Conservation (phyloP, 176 grass and related monocot genomes). For the Raddia guianensis region DNA sequence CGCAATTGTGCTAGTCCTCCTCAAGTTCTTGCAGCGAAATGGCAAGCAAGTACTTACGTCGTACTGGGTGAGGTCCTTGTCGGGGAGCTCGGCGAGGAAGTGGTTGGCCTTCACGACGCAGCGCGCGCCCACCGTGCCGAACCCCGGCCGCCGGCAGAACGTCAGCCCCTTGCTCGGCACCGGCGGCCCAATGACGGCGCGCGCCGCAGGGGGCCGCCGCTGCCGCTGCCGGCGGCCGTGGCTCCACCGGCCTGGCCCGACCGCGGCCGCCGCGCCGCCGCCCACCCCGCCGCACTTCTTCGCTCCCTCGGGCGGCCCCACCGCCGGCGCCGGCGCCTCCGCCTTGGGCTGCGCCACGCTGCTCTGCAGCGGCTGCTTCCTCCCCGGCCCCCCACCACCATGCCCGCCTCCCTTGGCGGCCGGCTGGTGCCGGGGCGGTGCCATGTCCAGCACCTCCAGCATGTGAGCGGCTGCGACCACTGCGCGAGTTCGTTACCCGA, state of each 20-base stretch:
- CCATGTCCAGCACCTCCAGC: slow-evolving; percentile 68
- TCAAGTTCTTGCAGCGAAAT: background rate
- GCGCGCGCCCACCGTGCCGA: slow-evolving; percentile 71
- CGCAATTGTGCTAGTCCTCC: slow-evolving; percentile 18
- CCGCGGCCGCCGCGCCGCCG: slow-evolving; percentile 65
- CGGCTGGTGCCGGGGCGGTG: slow-evolving; percentile 35
- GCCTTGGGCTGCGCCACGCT: slow-evolving; percentile 77
- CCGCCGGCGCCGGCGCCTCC: slow-evolving; percentile 15
- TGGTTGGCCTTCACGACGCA: slow-evolving; percentile 95
- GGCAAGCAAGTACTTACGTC: slow-evolving; percentile 52
- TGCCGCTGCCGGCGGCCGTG: background rate
- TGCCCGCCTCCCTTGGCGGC: background rate
- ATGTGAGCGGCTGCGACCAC: slow-evolving; percentile 38
- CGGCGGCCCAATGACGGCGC: slow-evolving; percentile 49
- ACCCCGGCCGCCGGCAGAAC: slow-evolving; percentile 84
- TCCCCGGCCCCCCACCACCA: background rate
- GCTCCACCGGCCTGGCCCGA: slow-evolving; percentile 33
- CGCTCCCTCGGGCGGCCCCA: slow-evolving; percentile 43
- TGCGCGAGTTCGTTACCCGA: slow-evolving; percentile 36
- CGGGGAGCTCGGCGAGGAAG: slow-evolving; percentile 85
- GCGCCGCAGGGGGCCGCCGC: background rate
- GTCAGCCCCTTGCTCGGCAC: slow-evolving; percentile 67
- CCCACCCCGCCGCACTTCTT: slow-evolving; percentile 59
- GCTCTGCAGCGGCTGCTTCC: slow-evolving; percentile 91
- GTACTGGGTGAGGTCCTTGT: slow-evolving; percentile 95